Evolutionary conservation across 2,329 filamentous ascomycete species (phyloP).

Genomic region (Aspergillus proliferans): DNA sequence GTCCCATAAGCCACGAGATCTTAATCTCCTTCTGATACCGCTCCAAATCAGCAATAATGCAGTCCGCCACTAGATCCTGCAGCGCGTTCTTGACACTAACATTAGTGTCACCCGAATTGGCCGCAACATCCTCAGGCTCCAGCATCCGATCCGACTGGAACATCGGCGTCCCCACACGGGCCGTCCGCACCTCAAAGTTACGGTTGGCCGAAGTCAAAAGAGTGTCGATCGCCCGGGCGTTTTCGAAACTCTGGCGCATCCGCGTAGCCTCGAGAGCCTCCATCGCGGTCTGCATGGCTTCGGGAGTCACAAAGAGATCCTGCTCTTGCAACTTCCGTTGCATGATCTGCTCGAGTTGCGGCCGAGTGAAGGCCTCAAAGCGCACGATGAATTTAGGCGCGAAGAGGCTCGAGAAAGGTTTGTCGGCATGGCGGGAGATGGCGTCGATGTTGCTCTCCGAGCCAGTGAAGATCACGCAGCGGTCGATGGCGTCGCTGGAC

Average conservation of each 20-base stretch:
- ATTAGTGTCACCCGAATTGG: background rate
- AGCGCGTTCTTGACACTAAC: background rate
- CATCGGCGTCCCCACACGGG: background rate
- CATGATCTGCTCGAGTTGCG: conserved; percentile 13
- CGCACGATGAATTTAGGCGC: conserved; percentile 6
- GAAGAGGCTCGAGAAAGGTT: conserved; percentile 1
- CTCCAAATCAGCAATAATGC: conserved; percentile 12
- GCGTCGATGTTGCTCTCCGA: conserved; percentile 4
- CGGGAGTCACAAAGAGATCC: conserved; percentile 10
- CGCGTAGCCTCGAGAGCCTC: conserved; percentile 11
- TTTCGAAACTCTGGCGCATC: conserved; percentile 15
- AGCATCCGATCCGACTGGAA: conserved; percentile 7
- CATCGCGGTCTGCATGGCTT: conserved; percentile 12
- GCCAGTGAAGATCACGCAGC: conserved; percentile 12
- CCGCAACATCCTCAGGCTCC: conserved; percentile 9
- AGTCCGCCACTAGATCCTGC: conserved; percentile 10
- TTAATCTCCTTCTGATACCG: conserved; percentile 15
- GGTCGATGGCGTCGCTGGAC: conserved; percentile 3
- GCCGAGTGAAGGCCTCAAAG: conserved; percentile 8
- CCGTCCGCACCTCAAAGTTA: conserved; percentile 9
- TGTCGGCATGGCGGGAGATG: conserved; percentile 11
- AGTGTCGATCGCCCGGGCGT: conserved; percentile 13
- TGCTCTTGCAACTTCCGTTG: conserved; percentile 11
- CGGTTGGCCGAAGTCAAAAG: conserved; percentile 12
- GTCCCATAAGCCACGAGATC: conserved; percentile 12